A percentile compares a stretch with the other conserved stretches of the same genome.
phyloP scores from a whole-genome alignment of 768 basidiomycete genomes.

The Panus rudis region DNA sequence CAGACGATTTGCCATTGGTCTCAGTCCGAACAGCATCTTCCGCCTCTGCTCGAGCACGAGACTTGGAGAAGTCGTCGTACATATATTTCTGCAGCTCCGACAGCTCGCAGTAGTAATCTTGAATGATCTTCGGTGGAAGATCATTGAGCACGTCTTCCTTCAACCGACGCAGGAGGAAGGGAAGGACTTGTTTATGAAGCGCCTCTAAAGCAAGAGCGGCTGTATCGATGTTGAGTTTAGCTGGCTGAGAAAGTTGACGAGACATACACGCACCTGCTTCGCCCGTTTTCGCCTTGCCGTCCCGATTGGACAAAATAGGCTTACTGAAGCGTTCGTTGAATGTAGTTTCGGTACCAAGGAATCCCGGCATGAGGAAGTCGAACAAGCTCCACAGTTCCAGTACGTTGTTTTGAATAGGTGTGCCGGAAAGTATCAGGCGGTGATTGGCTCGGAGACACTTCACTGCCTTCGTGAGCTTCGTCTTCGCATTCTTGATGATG shows the following conservation, averaged over 20 bases:
- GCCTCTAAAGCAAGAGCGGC: constrained; percentile 93
- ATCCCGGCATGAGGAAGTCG: constrained; percentile 99
- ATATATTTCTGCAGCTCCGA: constrained; percentile 90
- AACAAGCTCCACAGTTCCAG: constrained; percentile 98
- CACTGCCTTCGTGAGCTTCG: constrained; percentile 94
- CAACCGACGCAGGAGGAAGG: constrained; percentile 90
- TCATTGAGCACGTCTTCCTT: constrained; percentile 97
- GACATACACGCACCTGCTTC: constrained; percentile 77
- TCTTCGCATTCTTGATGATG: constrained; percentile 98
- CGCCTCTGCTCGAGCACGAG: constrained; percentile 57
- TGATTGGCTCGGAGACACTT: constrained; percentile 88
- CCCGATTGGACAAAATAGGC: constrained; percentile 90
- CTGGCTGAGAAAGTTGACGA: not conserved
- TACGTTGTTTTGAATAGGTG: constrained; percentile 98
- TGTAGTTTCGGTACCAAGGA: constrained; percentile 88
- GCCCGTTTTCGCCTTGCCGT: constrained; percentile 89
- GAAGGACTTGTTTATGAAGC: constrained; percentile 97
- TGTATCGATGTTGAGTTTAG: constrained; percentile 24
- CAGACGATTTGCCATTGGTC: constrained; percentile 16
- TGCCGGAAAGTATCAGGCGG: constrained; percentile 91
- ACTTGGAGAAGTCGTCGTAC: constrained; percentile 89
- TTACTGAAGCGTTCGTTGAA: constrained; percentile 97
- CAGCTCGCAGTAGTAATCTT: constrained; percentile 98
- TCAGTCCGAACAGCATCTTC: constrained; percentile 51
- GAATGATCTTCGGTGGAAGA: constrained; percentile 97